Base-by-base conservation (phyloP, 805 yeast species). In the Candida boleticola region DNA sequence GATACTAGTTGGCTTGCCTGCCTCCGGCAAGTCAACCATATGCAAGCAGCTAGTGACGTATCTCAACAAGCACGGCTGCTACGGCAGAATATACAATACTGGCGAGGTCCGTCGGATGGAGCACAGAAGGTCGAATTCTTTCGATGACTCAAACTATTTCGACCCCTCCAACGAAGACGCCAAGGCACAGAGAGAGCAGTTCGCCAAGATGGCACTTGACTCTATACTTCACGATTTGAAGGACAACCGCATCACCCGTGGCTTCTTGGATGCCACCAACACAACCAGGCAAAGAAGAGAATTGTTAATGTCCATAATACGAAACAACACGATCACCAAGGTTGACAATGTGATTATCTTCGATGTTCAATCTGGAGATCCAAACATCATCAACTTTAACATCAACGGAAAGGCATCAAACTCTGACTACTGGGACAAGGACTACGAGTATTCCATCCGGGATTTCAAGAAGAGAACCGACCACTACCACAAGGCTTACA, bases 381-480 rank as follows among this genome's bases (percentile, higher is more conserved):
- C 60, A 23, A 67, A 68, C 14, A 68, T 80, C 23, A 61, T 82
- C 50, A 68, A 76, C 44, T 84, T 58, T 58, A 84, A 84, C 60
- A 80, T 83, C 41, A 80, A 77, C 51, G 77, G 79, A 39, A 84
- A 84, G 57, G 74, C 89, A 0, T 67, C 64, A 40, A 82, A 82
- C 53, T 73, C 70, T 29, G 90, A 84, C 56, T 84, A 84, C 57
- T 62, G 57, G 41, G 73, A 74, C 36, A 66, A 68, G 48, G 75
- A 78, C 34, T 76, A 79, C 49, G 71, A 71, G 26, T 55, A 55
- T 5, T 80, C 89, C 3, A 73, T 82, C 14, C 49, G 61, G 3
- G 89, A 83, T 63, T 84, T 84, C 53, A 68, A 80, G 33, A 66
- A 68, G 39, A 68, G 90, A 48, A 65, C 82, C 9, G 60, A 68